Evolutionary conservation across 805 yeast genomes (phyloP).

Genomic region (Kazachstania taianensis): DNA sequence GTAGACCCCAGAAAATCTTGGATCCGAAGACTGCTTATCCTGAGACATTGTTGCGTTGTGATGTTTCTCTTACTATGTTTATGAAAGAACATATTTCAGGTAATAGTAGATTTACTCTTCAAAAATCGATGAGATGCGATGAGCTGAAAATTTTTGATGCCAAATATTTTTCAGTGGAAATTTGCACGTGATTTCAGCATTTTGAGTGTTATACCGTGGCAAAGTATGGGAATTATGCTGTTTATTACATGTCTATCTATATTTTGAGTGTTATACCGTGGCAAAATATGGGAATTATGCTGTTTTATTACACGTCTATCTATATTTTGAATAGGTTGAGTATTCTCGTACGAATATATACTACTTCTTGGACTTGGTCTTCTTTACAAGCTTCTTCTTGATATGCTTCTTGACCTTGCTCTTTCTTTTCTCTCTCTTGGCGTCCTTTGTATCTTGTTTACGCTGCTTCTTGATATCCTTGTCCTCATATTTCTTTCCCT

Average conservation of each 20-base stretch:
- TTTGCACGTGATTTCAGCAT: neutral
- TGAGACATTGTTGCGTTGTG: constrained; percentile 10
- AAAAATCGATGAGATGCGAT: constrained; percentile 17
- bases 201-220: too few species aligned
- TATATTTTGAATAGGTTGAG: too few species aligned
- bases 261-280: too few species aligned
- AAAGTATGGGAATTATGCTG: too few species aligned
- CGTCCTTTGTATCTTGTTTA: constrained; percentile 67
- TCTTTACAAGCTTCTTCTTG: constrained; percentile 65
- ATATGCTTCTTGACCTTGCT: constrained; percentile 74
- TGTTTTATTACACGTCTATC: too few species aligned
- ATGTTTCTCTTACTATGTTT: neutral
- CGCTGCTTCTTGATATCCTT: constrained; percentile 68
- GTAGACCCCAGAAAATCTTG: constrained; percentile 68
- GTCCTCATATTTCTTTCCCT: constrained; percentile 73
- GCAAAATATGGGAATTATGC: too few species aligned
- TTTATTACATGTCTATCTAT: too few species aligned
- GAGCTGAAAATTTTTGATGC: constrained; percentile 16
- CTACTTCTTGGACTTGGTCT: constrained; percentile 35
- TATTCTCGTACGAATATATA: neutral
- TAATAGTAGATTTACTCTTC: too few species aligned
- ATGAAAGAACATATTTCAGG: too few species aligned
- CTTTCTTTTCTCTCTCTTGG: constrained; percentile 67
- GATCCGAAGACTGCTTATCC: constrained; percentile 41
- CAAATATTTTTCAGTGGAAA: neutral